phyloP scores from a whole-genome alignment of 2,329 filamentous ascomycete species.

The Alternaria conjuncta region DNA sequence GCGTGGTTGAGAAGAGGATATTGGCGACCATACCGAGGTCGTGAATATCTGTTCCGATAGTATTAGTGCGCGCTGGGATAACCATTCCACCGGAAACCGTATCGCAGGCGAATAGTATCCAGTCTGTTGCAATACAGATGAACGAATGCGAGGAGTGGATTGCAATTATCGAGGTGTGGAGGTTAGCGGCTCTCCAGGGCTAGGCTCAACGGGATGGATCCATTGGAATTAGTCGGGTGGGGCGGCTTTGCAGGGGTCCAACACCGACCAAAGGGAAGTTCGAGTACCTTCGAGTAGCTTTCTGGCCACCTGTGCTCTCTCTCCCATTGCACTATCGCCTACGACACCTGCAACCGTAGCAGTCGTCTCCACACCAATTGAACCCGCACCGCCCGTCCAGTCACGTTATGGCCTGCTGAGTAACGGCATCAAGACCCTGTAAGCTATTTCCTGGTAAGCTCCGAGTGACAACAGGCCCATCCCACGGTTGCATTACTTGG shows the following conservation, averaged over 20 bases:
- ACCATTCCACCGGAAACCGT: background rate
- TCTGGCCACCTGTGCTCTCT: slow-evolving; percentile 16
- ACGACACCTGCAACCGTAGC: slow-evolving; percentile 2
- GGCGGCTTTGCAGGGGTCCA: slow-evolving; percentile 14
- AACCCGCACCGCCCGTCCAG: background rate
- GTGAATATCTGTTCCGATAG: too few species aligned
- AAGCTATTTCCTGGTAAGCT: slow-evolving; percentile 10
- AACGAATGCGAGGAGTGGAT: background rate
- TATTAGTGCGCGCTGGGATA: background rate
- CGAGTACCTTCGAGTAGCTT: slow-evolving; percentile 25
- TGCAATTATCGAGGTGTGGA: slow-evolving; percentile 1
- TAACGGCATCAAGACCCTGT: slow-evolving; percentile 6
- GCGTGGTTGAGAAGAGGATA: background rate
- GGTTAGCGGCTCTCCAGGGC: slow-evolving; percentile 5
- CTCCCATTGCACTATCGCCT: slow-evolving; percentile 1
- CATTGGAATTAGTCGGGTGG: slow-evolving; percentile 7
- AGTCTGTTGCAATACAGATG: background rate
- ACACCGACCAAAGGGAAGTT: slow-evolving; percentile 9
- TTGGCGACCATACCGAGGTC: background rate
- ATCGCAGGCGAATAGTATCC: background rate
- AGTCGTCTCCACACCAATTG: slow-evolving; percentile 16
- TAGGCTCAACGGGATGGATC: background rate
- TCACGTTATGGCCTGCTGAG: slow-evolving; percentile 10
- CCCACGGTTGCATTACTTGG: slow-evolving; percentile 4
- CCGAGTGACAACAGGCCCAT: slow-evolving; percentile 11